These are phyloP conservation scores for Vigna nakashimae DNA, from an alignment of 306 rosid genomes.

Conservation along the genomic window DNA sequence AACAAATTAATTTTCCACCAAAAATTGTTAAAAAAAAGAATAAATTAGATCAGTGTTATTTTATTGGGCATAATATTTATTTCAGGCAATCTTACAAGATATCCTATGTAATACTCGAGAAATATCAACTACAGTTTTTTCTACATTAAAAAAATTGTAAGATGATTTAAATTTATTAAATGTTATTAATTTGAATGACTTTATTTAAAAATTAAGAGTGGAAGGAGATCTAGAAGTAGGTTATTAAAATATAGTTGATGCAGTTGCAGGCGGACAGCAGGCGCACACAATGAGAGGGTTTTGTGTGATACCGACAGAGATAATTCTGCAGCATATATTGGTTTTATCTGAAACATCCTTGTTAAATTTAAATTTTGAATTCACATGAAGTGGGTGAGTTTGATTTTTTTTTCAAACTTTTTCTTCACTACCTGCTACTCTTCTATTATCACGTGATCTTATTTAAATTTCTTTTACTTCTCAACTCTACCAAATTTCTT, in stretches of 20 bases:
- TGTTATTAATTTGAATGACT: not conserved
- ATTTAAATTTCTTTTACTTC: constrained; percentile 42
- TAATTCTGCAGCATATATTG: constrained; percentile 40
- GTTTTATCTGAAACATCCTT: not conserved
- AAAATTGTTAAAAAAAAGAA: no score
- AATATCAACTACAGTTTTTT: no score
- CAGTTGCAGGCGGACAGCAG: constrained; percentile 11
- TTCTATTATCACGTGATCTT: constrained; percentile 52
- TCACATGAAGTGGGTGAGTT: constrained; percentile 3
- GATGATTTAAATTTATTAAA: no score
- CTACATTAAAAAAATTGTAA: no score
- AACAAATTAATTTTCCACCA: no score
- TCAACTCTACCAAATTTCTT: not conserved
- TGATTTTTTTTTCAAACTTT: constrained; percentile 23
- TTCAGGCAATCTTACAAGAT: no score
- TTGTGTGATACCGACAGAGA: constrained; percentile 47
- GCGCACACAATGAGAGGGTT: constrained; percentile 39
- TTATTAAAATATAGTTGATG: not conserved
- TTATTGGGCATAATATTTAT: no score
- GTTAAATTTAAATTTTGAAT: constrained; percentile 47
- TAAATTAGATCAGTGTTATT: no score
- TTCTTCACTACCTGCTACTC: not conserved
- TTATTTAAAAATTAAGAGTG: not conserved
- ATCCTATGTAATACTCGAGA: no score
- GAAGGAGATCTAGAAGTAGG: no score